Base-by-base conservation (phyloP, 106 monocot species). In the Ottelia alismoides region DNA sequence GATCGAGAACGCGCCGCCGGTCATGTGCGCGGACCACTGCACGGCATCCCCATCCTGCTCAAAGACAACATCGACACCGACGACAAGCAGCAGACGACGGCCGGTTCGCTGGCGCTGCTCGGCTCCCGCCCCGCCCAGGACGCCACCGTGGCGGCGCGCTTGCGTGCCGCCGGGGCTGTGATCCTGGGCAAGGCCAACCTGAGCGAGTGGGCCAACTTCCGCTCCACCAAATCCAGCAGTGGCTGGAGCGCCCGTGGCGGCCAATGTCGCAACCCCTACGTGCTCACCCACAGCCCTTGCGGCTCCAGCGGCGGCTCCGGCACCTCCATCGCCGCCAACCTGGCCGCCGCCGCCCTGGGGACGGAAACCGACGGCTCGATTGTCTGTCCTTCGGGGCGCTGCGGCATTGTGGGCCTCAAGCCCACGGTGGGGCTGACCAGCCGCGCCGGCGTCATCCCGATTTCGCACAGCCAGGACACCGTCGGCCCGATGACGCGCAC, bases 81-180 rank as follows among this genome's bases (percentile, higher is more conserved):
- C 27, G 76, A 76, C 47, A 20, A 25, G 51, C 76, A 72, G 24
- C 76, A 81, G 65, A 76, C 81, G 1, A 76, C 81, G 2, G 60
- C 72, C 16, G 65, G 81, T 16, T 81, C 76, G 22, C 50, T 72
- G 31, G 81, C 81, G 18, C 54, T 81, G 45, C 61, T 76, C 28
- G 76, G 76, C 27, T 81, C 81, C 3, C 47, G 60, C 0, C 69
- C 65, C 18, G 59, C 55, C 2, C 76, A 76, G 20, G 81, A 81
- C 43, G 57, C 81, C 2, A 57, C 56, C 1, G 57, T 83, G 45
- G 70, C 77, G 2, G 1, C 56, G 23, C 47, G 56, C 25, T 51
- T 83, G 45, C 40, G 83, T 23, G 25, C 30, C 11, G 74, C 71
- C 14, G n/a, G 35, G 35, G 35, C 35, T 5, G 35, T 40, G 9